phyloP scores from a whole-genome alignment of 2,329 filamentous ascomycete genomes.

The Paecilomyces variotii region DNA sequence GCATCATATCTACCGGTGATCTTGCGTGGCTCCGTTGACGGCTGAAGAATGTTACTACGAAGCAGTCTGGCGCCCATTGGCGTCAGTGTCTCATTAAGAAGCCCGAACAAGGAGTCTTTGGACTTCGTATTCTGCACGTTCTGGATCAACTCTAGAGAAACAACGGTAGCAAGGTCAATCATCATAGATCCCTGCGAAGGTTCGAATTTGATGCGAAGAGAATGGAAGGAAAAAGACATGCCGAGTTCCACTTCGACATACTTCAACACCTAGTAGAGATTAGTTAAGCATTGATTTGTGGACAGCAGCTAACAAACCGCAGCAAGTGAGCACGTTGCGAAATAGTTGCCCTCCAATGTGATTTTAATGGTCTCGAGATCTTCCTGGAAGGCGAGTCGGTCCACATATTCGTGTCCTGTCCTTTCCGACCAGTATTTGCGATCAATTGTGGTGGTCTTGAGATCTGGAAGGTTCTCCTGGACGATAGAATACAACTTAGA shows the following conservation, averaged over 20 bases:
- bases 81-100: constrained; percentile 77
- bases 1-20: constrained; percentile 71
- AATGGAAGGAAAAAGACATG: constrained; percentile 65
- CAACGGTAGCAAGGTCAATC: constrained; percentile 83
- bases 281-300: constrained; percentile 6
- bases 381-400: constrained; percentile 68
- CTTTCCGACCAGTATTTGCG: constrained; percentile 78
- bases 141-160: constrained; percentile 81
- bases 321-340: constrained; percentile 74
- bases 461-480: constrained; percentile 59
- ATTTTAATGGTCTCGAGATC: constrained; percentile 76
- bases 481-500: constrained; percentile 70
- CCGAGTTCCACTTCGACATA: constrained; percentile 66
- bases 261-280: constrained; percentile 57
- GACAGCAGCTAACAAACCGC: constrained; percentile 52
- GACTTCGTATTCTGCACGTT: constrained; percentile 73
- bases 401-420: constrained; percentile 67
- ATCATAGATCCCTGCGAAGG: constrained; percentile 90
- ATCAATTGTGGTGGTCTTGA: constrained; percentile 58
- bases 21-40: constrained; percentile 63
- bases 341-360: constrained; percentile 74
- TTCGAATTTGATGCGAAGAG: constrained; percentile 77
- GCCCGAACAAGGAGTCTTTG: constrained; percentile 71
- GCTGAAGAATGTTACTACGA: constrained; percentile 79
- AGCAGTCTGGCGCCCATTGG: constrained; percentile 83